Percentiles rank a stretch among this genome's conserved stretches.
phyloP scores from a whole-genome alignment of 768 basidiomycete genomes.

The Tylopilus sp. region DNA sequence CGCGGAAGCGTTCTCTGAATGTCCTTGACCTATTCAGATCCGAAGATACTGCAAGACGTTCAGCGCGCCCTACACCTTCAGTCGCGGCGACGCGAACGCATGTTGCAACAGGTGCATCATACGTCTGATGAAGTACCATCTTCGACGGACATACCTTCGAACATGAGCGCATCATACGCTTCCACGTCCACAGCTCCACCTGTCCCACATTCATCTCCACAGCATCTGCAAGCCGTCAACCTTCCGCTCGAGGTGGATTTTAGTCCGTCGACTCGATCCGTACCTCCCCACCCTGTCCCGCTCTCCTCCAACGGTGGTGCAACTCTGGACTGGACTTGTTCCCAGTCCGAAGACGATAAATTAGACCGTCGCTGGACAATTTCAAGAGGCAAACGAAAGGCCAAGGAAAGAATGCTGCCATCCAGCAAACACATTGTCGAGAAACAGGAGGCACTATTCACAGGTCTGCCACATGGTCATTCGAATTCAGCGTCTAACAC shows the following conservation, averaged over 20 bases:
- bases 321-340: constrained; percentile 74
- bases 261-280: constrained; percentile 55
- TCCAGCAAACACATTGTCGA: constrained; percentile 46
- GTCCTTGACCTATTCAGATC: constrained; percentile 45
- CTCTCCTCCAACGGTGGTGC: constrained; percentile 64
- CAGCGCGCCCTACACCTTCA: constrained; percentile 72
- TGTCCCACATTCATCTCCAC: constrained; percentile 17
- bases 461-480: constrained; percentile 39
- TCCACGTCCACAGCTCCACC: constrained; percentile 29
- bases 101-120: constrained; percentile 23
- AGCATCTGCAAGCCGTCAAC: constrained; percentile 15
- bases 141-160: constrained; percentile 26
- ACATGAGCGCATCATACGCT: constrained; percentile 27
- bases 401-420: constrained; percentile 45
- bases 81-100: constrained; percentile 68
- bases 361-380: constrained; percentile 64
- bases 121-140: constrained; percentile 20
- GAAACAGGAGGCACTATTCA: constrained; percentile 56
- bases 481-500: neutral
- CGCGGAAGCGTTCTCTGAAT: constrained; percentile 9
- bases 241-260: constrained; percentile 58
- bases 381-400: constrained; percentile 49
- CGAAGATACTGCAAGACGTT: constrained; percentile 77
- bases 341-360: constrained; percentile 50
- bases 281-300: constrained; percentile 60